Conservation (phyloP, 2,329 filamentous ascomycete genomes). For the Alternaria sp. region DNA sequence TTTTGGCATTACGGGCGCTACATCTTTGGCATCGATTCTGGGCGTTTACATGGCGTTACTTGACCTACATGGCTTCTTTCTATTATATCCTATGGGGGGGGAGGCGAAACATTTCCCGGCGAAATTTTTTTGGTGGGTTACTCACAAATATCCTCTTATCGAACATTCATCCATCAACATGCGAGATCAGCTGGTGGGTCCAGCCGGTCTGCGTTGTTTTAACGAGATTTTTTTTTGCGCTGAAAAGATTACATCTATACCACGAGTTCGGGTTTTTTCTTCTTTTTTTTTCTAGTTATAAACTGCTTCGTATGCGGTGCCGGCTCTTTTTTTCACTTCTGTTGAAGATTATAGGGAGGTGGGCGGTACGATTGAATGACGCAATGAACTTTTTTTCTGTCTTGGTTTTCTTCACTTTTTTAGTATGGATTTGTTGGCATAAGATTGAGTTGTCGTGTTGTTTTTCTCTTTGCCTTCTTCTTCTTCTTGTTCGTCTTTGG, state of each 20-base stretch:
- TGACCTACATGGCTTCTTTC: not conserved
- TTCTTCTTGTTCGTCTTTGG: not conserved
- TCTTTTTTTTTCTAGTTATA: too few relatives aligned
- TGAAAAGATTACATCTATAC: slow-evolving; percentile 6
- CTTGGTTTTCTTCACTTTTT: not conserved
- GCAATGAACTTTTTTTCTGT: slow-evolving; percentile 11
- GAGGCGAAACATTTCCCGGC: slow-evolving; percentile 1
- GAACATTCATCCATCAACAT: slow-evolving; percentile 1
- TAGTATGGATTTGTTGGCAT: not conserved
- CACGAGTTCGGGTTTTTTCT: slow-evolving; percentile 3
- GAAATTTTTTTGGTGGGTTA: not conserved
- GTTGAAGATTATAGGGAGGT: slow-evolving; percentile 7
- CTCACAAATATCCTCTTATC: slow-evolving; percentile 4
- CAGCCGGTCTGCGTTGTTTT: slow-evolving; percentile 1
- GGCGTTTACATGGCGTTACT: slow-evolving; percentile 10
- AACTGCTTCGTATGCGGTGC: slow-evolving; percentile 3
- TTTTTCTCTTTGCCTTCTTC: not conserved
- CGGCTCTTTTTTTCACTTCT: slow-evolving; percentile 6
- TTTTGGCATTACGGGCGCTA: slow-evolving; percentile 11
- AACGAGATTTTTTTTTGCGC: not conserved
- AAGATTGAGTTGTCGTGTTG: not conserved
- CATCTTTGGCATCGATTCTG: slow-evolving; percentile 12
- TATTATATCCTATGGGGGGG: slow-evolving; percentile 3
- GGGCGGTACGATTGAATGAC: slow-evolving; percentile 17
- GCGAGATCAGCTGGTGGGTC: not conserved